phyloP scores from a whole-genome alignment of 768 basidiomycete genomes.

The Amanita muscaria region DNA sequence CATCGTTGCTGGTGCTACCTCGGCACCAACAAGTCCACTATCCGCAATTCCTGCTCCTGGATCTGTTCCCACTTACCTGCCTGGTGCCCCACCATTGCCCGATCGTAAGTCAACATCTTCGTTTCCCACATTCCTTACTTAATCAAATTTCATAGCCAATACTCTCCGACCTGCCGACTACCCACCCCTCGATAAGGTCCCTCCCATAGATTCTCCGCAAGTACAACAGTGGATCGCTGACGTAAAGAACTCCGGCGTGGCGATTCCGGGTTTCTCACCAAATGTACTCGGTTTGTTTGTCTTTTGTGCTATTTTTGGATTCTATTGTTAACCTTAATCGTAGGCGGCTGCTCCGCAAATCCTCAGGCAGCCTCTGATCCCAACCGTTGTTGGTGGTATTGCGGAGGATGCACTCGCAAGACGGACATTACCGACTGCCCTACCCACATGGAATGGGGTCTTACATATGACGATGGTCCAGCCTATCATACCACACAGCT shows the following conservation, averaged over 20 bases:
- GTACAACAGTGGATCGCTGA: conserved; percentile 68
- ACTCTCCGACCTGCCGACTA: conserved; percentile 45
- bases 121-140: conserved; percentile 1
- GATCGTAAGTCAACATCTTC: conserved; percentile 28
- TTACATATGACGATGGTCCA: conserved; percentile 75
- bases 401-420: conserved; percentile 57
- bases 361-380: conserved; percentile 42
- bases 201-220: conserved; percentile 50
- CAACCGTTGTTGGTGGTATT: conserved; percentile 74
- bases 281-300: conserved; percentile 31
- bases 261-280: conserved; percentile 44
- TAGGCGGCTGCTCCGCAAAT: conserved; percentile 56
- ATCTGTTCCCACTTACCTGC: conserved; percentile 38
- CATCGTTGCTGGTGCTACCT: conserved; percentile 36
- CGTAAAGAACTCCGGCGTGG: conserved; percentile 44
- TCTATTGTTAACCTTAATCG: background rate
- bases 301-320: conserved; percentile 3
- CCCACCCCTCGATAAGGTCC: conserved; percentile 54
- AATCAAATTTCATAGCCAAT: conserved; percentile 23
- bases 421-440: conserved; percentile 75
- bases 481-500: conserved; percentile 69
- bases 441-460: conserved; percentile 45
- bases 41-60: conserved; percentile 41
- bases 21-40: conserved; percentile 36
- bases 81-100: conserved; percentile 53